Evolutionary conservation across 2,329 filamentous ascomycete genomes (phyloP), one percentile per base, ranked within the genome.

Genomic region (Ceratocystis variospora): DNA sequence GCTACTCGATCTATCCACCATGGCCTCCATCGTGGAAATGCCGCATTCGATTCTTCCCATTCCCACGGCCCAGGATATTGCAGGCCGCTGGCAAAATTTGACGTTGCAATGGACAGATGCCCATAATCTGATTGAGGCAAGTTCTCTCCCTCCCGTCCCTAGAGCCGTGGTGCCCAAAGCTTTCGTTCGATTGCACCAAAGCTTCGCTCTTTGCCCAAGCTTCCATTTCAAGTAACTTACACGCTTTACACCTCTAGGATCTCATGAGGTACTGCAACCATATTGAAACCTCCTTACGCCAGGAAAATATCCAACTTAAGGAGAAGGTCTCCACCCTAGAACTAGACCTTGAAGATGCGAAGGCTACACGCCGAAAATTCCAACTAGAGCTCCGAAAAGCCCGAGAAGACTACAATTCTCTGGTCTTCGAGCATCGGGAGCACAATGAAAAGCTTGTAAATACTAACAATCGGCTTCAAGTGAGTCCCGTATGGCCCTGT

Each of bases 221-320:
- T 10, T 48, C 17, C 19, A 48, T 48, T n/a, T 48, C 17, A n/a
- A 48, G 17, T n/a, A n/a, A 48, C 19, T n/a, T 15, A 41, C 37
- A 41, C 37, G 37, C 12, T 12, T 41, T 19, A 19, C 22, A 50
- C 22, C n/a, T 10, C 48, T 61, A 82, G 80, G 80, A 82, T 68
- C 73, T 82, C 37, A 72, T 81, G 67, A 70, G 77, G 57, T 79
- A 81, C 69, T 73, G 73, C 69, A 75, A 83, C 67, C 70, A 71
- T 15, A 67, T 81, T 62, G 79, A 84, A 71, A 74, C 72, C 19
- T 71, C 67, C 5, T 71, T 81, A 3, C 75, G 74, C 25, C 71
- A 74, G 45, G 79, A 84, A 70, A 83, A 79, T 68, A 69, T 70
- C 1, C 70, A 70, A 7, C 74, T 84, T 4, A 70, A 68, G 57